Conservation (phyloP, 2,329 filamentous ascomycete genomes). For the Acrocalymma vagum region DNA sequence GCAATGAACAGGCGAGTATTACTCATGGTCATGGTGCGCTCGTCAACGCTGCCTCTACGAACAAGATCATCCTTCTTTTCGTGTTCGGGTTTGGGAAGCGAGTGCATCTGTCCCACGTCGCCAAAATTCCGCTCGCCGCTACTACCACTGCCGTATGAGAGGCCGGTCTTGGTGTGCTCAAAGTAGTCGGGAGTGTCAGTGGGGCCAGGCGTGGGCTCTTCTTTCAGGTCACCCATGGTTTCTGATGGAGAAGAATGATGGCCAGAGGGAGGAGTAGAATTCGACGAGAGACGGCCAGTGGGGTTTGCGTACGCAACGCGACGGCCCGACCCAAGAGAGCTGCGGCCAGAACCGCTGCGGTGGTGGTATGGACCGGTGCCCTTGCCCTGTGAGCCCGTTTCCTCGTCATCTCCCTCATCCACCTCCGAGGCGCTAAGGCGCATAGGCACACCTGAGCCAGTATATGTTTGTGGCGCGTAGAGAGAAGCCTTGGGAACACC, state of each 20-base stretch:
- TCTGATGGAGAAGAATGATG: constrained; percentile 49
- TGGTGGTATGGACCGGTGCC: constrained; percentile 63
- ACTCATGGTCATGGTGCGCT: constrained; percentile 77
- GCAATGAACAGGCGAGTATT: constrained; percentile 79
- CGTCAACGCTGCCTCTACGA: constrained; percentile 83
- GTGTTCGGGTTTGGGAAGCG: constrained; percentile 50
- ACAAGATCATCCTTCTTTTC: constrained; percentile 69
- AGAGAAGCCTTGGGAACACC: constrained; percentile 80
- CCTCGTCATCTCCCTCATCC: constrained; percentile 84
- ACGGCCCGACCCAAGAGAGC: constrained; percentile 62
- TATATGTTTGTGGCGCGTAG: constrained; percentile 79
- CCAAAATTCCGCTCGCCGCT: constrained; percentile 62
- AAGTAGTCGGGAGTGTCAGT: constrained; percentile 52
- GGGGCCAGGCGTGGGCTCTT: constrained; percentile 58
- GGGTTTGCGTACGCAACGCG: constrained; percentile 48
- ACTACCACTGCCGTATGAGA: constrained; percentile 53
- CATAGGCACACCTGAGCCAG: constrained; percentile 85
- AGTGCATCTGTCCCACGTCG: constrained; percentile 60
- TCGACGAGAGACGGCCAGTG: constrained; percentile 58
- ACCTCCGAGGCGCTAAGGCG: constrained; percentile 95
- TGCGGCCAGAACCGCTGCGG: constrained; percentile 77
- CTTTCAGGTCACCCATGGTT: constrained; percentile 48
- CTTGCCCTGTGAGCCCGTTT: constrained; percentile 58
- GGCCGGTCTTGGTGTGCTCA: constrained; percentile 49
- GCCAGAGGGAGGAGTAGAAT: constrained; percentile 63